These are phyloP conservation scores for Prunus mongolica DNA, from an alignment of 306 rosid genomes.

Conservation along the genomic window DNA sequence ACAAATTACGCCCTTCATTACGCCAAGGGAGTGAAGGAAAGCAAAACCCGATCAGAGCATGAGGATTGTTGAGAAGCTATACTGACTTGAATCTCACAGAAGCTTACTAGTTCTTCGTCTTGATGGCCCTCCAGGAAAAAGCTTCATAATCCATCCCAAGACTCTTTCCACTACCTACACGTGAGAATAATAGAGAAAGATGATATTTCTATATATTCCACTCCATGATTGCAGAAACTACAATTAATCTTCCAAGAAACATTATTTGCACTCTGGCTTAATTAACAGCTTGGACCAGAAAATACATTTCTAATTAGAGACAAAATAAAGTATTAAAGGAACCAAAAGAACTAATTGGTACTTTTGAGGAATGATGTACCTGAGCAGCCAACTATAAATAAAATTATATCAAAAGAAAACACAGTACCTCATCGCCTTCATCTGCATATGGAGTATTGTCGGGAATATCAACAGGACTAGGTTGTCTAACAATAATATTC, in stretches of 20 bases:
- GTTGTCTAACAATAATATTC: conserved; percentile 48
- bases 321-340: neutral
- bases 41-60: conserved; percentile 24
- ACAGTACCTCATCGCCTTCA: conserved; percentile 92
- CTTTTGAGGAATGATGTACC: neutral
- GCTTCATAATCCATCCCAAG: conserved; percentile 97
- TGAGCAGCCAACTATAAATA: neutral
- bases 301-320: neutral
- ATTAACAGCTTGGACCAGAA: conserved; percentile 2
- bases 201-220: neutral
- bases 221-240: neutral
- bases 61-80: conserved; percentile 21
- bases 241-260: neutral
- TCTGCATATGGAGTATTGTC: conserved; percentile 74
- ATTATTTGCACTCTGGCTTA: neutral
- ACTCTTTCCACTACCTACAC: conserved; percentile 93
- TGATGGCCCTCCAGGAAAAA: conserved; percentile 94
- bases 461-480: conserved; percentile 36
- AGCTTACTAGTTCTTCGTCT: conserved; percentile 89
- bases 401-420: neutral
- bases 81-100: conserved; percentile 43
- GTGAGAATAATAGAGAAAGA: neutral
- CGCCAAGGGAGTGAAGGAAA: conserved; percentile 26
- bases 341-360: neutral
- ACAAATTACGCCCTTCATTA: conserved; percentile 52